Evolutionary conservation across 1,284 basidiomycete species (phyloP).

Genomic region (Ceraceosorus guamensis): DNA sequence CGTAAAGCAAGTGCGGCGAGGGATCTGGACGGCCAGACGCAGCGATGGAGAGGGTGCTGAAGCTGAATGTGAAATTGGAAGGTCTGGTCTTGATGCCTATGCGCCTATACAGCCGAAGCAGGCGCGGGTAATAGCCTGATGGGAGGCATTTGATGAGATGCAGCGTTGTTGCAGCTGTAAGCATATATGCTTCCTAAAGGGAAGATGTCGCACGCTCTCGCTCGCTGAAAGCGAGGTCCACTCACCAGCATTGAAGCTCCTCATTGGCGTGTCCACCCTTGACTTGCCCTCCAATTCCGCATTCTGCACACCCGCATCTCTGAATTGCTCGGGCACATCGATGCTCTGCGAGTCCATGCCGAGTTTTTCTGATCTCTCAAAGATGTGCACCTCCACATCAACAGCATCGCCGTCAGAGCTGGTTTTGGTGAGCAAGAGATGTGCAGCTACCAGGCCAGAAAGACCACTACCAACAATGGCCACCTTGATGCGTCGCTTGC

Average conservation of each 20-base stretch:
- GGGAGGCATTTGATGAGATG: background rate
- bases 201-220: background rate
- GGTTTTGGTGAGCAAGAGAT: conserved; percentile 58
- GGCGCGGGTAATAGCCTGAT: conserved; percentile 41
- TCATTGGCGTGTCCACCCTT: conserved; percentile 45
- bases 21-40: conserved; percentile 3
- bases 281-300: background rate
- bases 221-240: background rate
- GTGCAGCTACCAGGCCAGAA: conserved; percentile 74
- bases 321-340: conserved; percentile 14
- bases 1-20: conserved; percentile 27
- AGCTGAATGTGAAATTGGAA: conserved; percentile 40
- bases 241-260: conserved; percentile 36
- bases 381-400: conserved; percentile 28
- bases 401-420: background rate
- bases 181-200: background rate
- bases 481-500: conserved; percentile 45
- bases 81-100: conserved; percentile 21
- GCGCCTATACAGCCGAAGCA: conserved; percentile 29
- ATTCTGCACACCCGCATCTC: background rate
- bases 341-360: conserved; percentile 45
- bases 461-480: conserved; percentile 85
- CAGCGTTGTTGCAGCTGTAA: background rate
- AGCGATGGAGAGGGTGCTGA: conserved; percentile 12
- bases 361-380: conserved; percentile 31